Percentiles rank a stretch among this genome's conserved stretches.
These are phyloP conservation scores for Umbelopsis isabellina DNA, from an alignment of 192 early-diverging fungal genomes.

Conservation along the genomic window DNA sequence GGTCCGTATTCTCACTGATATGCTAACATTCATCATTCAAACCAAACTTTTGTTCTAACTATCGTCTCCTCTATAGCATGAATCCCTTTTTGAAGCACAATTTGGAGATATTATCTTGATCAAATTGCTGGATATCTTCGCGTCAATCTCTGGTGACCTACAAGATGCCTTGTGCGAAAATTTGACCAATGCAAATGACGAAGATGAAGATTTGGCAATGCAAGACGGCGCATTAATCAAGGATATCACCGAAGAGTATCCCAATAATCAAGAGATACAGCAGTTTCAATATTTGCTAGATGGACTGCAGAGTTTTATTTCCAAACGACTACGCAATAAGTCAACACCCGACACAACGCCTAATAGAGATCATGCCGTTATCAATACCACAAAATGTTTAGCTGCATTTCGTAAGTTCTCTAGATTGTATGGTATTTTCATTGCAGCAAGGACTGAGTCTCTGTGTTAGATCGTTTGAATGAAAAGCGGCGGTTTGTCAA, in stretches of 20 bases:
- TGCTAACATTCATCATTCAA: no score
- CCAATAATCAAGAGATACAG: slow-evolving; percentile 8
- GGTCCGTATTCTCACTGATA: background rate
- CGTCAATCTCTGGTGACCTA: background rate
- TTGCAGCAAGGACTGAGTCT: background rate
- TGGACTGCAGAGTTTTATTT: background rate
- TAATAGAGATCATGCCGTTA: slow-evolving; percentile 31
- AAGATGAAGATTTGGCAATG: slow-evolving; percentile 4
- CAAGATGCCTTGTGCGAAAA: background rate
- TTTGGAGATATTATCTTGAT: slow-evolving; percentile 7
- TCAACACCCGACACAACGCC: slow-evolving; percentile 14
- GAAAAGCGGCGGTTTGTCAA: slow-evolving; percentile 55
- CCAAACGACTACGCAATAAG: slow-evolving; percentile 4
- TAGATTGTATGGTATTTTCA: no score
- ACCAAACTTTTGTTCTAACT: background rate
- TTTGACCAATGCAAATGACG: background rate
- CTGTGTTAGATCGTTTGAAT: slow-evolving; percentile 60
- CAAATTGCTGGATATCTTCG: background rate
- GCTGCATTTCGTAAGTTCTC: slow-evolving; percentile 35
- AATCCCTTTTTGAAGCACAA: slow-evolving; percentile 12
- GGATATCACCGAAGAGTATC: background rate
- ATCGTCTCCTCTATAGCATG: background rate
- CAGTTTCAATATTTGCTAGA: slow-evolving; percentile 1
- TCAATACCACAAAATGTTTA: slow-evolving; percentile 34
- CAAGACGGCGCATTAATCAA: background rate